Evolutionary conservation across 2,329 filamentous ascomycete genomes (phyloP).

Genomic region (Coniochaeta prunicola): DNA sequence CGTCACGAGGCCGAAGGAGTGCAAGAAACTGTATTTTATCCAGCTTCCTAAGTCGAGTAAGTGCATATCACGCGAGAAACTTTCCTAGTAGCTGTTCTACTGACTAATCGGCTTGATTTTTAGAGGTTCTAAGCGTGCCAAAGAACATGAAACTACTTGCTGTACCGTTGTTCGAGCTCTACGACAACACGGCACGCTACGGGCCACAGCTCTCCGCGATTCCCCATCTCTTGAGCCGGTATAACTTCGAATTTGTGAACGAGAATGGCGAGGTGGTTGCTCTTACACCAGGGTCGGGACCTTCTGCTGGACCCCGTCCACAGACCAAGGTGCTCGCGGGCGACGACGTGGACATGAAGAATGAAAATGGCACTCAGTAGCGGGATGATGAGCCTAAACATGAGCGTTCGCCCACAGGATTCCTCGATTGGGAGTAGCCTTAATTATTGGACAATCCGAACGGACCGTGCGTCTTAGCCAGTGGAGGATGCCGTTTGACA

Average conservation of each 20-base stretch:
- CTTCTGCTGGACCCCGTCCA: constrained; percentile 48
- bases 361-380: constrained; percentile 28
- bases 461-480: background rate
- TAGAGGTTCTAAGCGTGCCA: constrained; percentile 90
- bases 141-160: constrained; percentile 99
- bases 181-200: constrained; percentile 93
- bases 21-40: constrained; percentile 98
- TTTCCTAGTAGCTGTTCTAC: background rate
- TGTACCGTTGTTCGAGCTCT: constrained; percentile 93
- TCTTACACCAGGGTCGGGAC: constrained; percentile 65
- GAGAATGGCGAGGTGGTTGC: constrained; percentile 85
- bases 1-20: constrained; percentile 94
- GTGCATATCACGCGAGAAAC: constrained; percentile 19
- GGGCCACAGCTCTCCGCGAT: constrained; percentile 95
- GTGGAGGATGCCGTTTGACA: background rate
- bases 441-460: background rate
- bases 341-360: constrained; percentile 54
- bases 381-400: background rate
- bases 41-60: constrained; percentile 85
- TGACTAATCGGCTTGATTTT: constrained; percentile 12
- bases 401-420: background rate
- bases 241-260: constrained; percentile 97
- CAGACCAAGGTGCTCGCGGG: constrained; percentile 60
- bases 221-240: constrained; percentile 85
- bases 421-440: background rate